Conservation (phyloP, 345 rosid species). For the Moricandia arvensis region DNA sequence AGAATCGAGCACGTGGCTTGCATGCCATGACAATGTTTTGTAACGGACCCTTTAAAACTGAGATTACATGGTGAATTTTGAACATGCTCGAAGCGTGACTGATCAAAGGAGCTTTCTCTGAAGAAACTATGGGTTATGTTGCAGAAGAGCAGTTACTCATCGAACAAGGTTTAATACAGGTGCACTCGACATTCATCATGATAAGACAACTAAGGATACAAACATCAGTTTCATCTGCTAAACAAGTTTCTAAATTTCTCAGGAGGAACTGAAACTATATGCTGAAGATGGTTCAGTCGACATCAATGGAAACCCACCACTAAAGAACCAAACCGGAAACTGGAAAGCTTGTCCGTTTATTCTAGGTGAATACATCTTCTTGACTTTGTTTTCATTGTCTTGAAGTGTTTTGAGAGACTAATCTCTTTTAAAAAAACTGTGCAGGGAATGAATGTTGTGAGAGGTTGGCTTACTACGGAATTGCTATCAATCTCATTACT, state of each 20-base stretch:
- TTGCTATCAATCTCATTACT: background rate
- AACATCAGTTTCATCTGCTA: background rate
- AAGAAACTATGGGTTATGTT: background rate
- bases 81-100: background rate
- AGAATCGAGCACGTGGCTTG: background rate
- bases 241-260: conserved; percentile 7
- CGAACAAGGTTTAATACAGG: background rate
- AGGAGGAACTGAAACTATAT: conserved; percentile 44
- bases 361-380: conserved; percentile 43
- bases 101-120: background rate
- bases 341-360: conserved; percentile 87
- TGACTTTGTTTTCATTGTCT: background rate
- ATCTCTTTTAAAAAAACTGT: background rate
- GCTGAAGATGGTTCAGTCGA: conserved; percentile 91
- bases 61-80: background rate
- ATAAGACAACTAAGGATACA: background rate
- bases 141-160: background rate
- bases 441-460: background rate
- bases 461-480: background rate
- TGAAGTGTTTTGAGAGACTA: background rate
- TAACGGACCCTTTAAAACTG: background rate
- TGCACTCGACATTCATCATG: background rate
- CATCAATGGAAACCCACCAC: conserved; percentile 55
- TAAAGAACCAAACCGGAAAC: conserved; percentile 60
- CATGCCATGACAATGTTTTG: background rate